Evolutionary conservation across 2,329 filamentous ascomycete genomes (phyloP), one percentile per base, ranked within the genome.

Genomic region (Sporothrix brunneoviolacea): DNA sequence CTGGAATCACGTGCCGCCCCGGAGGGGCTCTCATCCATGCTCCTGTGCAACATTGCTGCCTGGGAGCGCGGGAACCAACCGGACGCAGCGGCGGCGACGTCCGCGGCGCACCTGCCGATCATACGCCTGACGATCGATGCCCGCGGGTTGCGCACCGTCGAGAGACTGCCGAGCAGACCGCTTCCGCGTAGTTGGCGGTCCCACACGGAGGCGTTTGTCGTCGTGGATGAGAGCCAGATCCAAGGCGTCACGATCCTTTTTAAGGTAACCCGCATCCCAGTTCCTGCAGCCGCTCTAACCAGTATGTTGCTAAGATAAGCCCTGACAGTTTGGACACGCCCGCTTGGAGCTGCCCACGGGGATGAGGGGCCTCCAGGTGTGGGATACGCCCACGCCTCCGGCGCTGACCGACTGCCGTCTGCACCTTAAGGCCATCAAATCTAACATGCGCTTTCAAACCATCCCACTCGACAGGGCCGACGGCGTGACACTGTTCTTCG

Each of bases 311-410:
- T 10, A n/a, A 10, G 2, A 22, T 13, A 2, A 21, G 8, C 6
- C n/a, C 12, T n/a, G n/a, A 8, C 8, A 47, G 44, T 47, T 21
- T 32, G 44, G 44, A 21, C 4, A 37, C 21, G 44, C 44, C 35
- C 44, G 44, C n/a, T 12, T 47, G 16, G 44, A 47, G 24, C 16
- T 47, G n/a, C 44, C 44, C 4, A 13, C 8, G 9, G 9, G 16
- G 8, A 30, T 39, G 8, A 30, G n/a, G 19, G 37, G 28, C 37
- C 37, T 48, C n/a, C 37, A 35, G 13, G 19, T 42, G 13, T 48
- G 46, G 46, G 38, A 48, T 30, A 48, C 46, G 30, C 28, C 46
- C 4, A 48, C 46, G n/a, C 46, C 46, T 10, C 46, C 46, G 4
- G 4, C 28, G 3, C n/a, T 16, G 30, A 3, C 18, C 18, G 46